phyloP scores from a whole-genome alignment of 108 stramenopile genomes.

The Nitzschia sp. region DNA sequence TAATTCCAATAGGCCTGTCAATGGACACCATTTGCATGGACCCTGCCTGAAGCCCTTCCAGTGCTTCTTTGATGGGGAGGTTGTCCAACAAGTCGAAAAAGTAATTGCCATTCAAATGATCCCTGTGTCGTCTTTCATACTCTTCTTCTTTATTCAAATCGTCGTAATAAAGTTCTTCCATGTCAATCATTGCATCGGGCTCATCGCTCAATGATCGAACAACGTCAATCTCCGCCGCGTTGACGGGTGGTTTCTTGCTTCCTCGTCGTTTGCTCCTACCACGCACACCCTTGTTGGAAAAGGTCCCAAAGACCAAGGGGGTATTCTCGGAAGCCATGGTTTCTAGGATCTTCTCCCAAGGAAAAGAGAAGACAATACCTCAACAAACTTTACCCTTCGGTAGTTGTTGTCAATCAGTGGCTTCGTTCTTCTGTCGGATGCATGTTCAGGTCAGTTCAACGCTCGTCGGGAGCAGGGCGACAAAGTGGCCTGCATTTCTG shows the following conservation, averaged over 20 bases:
- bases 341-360: no score
- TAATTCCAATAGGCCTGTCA: not conserved
- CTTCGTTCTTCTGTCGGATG: no score
- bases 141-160: not conserved
- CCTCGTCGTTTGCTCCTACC: conserved; percentile 4
- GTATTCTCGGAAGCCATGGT: no score
- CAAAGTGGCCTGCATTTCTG: no score
- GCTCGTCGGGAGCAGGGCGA: no score
- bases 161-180: conserved; percentile 7
- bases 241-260: not conserved
- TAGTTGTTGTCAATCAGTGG: no score
- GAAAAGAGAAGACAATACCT: no score
- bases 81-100: conserved; percentile 7
- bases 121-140: not conserved
- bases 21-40: conserved; percentile 6
- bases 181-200: conserved; percentile 19
- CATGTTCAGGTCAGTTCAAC: no score
- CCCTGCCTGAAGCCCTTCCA: conserved; percentile 2
- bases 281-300: conserved; percentile 7
- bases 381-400: no score
- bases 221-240: not conserved
- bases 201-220: conserved; percentile 10
- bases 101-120: not conserved
- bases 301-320: not conserved
- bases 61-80: conserved; percentile 6